These are phyloP conservation scores for Camellia lanceoleosa DNA, from an alignment of 148 eudicot genomes.

Conservation along the genomic window DNA sequence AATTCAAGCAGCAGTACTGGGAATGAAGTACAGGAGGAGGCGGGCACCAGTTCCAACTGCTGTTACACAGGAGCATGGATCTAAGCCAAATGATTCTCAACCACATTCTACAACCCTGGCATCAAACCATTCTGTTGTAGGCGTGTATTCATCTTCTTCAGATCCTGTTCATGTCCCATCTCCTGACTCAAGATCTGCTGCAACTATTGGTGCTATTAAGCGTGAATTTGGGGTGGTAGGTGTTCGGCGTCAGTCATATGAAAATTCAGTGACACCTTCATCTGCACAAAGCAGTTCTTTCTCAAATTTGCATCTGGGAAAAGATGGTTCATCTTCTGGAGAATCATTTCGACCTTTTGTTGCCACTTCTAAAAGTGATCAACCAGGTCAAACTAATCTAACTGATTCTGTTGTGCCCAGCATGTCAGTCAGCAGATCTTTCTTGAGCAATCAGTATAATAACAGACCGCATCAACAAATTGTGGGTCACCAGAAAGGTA, in stretches of 20 bases:
- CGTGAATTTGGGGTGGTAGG: conserved; percentile 93
- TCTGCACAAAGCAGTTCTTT: conserved; percentile 42
- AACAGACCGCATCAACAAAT: conserved; percentile 55
- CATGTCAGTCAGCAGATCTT: conserved; percentile 42
- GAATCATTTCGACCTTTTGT: conserved; percentile 35
- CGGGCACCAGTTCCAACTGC: conserved; percentile 26
- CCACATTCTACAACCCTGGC: conserved; percentile 28
- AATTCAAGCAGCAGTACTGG: conserved; percentile 25
- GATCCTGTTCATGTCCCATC: conserved; percentile 98
- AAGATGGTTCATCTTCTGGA: conserved; percentile 37
- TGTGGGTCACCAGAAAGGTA: conserved; percentile 77
- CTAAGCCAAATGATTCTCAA: conserved; percentile 41
- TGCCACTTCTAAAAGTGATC: conserved; percentile 41
- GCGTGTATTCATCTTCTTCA: conserved; percentile 81
- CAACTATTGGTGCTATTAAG: conserved; percentile 69
- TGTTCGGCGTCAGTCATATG: conserved; percentile 62
- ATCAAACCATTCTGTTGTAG: conserved; percentile 55
- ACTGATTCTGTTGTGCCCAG: conserved; percentile 39
- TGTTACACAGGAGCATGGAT: conserved; percentile 31
- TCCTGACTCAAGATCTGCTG: conserved; percentile 60
- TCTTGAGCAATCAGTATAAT: conserved; percentile 47
- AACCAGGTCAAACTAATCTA: conserved; percentile 35
- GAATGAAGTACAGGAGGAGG: conserved; percentile 38
- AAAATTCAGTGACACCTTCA: conserved; percentile 43
- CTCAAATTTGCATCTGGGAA: conserved; percentile 39